phyloP scores from a whole-genome alignment of 2,329 filamentous ascomycete genomes.

The Penicillium freii region DNA sequence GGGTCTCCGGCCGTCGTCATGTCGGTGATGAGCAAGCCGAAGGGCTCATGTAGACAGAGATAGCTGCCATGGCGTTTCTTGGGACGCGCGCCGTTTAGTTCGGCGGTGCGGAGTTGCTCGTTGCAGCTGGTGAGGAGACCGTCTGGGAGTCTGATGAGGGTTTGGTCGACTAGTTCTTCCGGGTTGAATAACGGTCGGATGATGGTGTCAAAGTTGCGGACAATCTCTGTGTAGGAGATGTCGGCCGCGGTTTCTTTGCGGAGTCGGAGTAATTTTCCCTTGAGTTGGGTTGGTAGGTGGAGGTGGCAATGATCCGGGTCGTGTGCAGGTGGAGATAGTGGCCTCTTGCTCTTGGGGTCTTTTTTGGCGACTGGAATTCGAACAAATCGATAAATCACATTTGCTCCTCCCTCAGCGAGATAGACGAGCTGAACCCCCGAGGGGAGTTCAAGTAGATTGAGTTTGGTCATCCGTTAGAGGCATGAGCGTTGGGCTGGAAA shows the following conservation, averaged over 20 bases:
- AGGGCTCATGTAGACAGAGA: slow-evolving; percentile 55
- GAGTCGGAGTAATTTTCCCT: slow-evolving; percentile 58
- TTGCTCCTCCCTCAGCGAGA: slow-evolving; percentile 70
- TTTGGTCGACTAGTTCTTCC: slow-evolving; percentile 57
- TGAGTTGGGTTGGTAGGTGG: slow-evolving; percentile 22
- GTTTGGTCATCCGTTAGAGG: slow-evolving; percentile 34
- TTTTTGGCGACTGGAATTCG: slow-evolving; percentile 29
- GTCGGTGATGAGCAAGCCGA: slow-evolving; percentile 70
- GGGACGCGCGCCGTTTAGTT: slow-evolving; percentile 45
- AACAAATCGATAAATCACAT: slow-evolving; percentile 67
- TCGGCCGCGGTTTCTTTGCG: slow-evolving; percentile 57
- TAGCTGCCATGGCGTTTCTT: slow-evolving; percentile 52
- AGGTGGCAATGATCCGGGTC: slow-evolving; percentile 19
- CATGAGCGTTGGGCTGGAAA: slow-evolving; percentile 7
- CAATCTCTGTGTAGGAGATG: slow-evolving; percentile 51
- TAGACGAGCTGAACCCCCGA: slow-evolving; percentile 42
- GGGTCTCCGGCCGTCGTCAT: slow-evolving; percentile 56
- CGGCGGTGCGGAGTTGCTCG: slow-evolving; percentile 51
- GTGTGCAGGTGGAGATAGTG: slow-evolving; percentile 15
- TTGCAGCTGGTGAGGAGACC: slow-evolving; percentile 53
- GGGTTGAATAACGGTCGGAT: slow-evolving; percentile 57
- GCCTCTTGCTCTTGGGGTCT: slow-evolving; percentile 17
- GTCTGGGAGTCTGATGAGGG: slow-evolving; percentile 51
- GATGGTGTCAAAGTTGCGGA: slow-evolving; percentile 38
- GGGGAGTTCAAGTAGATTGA: slow-evolving; percentile 36